These are phyloP conservation scores for Penicillium fuscoglaucum DNA, from an alignment of 2,329 filamentous ascomycete species.

Conservation along the genomic window DNA sequence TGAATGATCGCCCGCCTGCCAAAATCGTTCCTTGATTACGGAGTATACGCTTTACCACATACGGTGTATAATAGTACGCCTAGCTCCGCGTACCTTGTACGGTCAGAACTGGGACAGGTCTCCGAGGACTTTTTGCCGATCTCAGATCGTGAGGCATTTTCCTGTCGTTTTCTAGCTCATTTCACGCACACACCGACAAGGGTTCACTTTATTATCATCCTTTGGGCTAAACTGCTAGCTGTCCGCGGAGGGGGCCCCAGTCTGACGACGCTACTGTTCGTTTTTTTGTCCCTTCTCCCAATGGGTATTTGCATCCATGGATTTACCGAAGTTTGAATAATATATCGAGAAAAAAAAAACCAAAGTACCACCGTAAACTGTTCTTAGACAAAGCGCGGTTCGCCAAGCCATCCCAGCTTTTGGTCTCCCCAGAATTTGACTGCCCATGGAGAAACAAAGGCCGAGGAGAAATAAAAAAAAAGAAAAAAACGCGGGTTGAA, in stretches of 20 bases:
- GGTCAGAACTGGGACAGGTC: not conserved
- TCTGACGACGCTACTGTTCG: not conserved
- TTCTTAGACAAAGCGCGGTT: slow-evolving; percentile 14
- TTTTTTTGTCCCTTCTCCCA: not conserved
- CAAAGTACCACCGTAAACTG: not conserved
- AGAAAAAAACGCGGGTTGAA: slow-evolving; percentile 1
- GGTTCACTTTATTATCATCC: slow-evolving; percentile 3
- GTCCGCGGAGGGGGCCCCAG: not conserved
- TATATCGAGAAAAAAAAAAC: no score
- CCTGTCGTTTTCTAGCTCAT: slow-evolving; percentile 11
- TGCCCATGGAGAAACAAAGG: slow-evolving; percentile 17
- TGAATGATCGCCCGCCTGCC: slow-evolving; percentile 34
- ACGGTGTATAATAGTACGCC: not conserved
- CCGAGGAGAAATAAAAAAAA: not conserved
- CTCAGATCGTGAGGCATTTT: slow-evolving; percentile 40
- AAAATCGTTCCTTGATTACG: slow-evolving; percentile 24
- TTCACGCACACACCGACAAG: slow-evolving; percentile 6
- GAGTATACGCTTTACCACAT: slow-evolving; percentile 6
- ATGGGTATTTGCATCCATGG: not conserved
- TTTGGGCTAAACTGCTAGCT: not conserved
- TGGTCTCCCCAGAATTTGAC: slow-evolving; percentile 21
- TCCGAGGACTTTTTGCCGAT: slow-evolving; percentile 30
- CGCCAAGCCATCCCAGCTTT: slow-evolving; percentile 25
- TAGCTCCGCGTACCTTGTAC: slow-evolving; percentile 2
- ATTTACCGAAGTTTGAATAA: no score